These are phyloP conservation scores for Chlamydomonas sphaeroides DNA, from an alignment of 139 green algal species.

Conservation along the genomic window DNA sequence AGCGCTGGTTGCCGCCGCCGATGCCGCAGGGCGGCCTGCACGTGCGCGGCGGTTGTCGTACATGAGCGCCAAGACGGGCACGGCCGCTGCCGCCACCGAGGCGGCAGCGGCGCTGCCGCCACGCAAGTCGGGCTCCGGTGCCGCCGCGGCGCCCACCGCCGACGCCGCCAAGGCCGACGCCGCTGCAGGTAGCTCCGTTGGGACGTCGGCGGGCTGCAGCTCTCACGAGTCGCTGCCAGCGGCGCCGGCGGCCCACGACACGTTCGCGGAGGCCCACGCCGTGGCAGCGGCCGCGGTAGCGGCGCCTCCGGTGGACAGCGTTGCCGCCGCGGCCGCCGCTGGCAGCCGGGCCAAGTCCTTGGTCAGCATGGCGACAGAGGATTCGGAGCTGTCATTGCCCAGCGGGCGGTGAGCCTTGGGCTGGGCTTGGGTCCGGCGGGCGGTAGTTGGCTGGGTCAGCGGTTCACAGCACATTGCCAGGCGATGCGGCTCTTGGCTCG, in stretches of 20 bases:
- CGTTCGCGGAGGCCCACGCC: background rate
- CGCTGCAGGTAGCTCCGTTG: background rate
- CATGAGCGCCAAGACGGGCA: background rate
- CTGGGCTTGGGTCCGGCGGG: no score
- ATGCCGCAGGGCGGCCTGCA: background rate
- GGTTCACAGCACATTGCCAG: no score
- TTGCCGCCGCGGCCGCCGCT: no score
- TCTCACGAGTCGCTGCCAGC: background rate
- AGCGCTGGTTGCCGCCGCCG: background rate
- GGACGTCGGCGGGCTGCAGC: background rate
- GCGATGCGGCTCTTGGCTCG: no score
- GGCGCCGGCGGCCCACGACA: no score
- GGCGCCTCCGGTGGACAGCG: no score
- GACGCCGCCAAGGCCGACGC: background rate
- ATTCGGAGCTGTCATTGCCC: conserved; percentile 22
- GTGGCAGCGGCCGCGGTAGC: background rate
- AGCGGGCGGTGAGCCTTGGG: background rate
- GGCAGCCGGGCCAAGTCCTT: background rate
- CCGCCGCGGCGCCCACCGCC: background rate
- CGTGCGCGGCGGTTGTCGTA: conserved; percentile 17
- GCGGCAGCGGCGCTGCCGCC: background rate
- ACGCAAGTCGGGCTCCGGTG: background rate
- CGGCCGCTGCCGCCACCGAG: background rate
- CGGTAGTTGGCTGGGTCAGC: no score
- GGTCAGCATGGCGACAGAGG: conserved; percentile 6